Evolutionary conservation across 768 basidiomycete species (phyloP), one percentile per base, ranked within the genome.

Genomic region (Omphalotus guepiniiformis): DNA sequence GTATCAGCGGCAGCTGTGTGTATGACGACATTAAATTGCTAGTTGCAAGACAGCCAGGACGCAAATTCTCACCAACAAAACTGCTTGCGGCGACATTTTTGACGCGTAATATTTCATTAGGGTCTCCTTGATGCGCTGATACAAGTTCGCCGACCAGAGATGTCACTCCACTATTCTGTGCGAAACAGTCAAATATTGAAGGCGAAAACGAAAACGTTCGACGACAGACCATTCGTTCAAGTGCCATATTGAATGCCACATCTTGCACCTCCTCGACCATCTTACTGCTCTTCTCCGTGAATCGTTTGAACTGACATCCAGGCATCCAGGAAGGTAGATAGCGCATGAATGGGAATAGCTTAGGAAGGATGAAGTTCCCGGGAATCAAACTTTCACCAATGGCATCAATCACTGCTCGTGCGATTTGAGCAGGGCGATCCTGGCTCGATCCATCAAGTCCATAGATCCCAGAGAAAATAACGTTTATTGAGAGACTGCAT

Each of bases 391-490:
- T 35, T 23, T 19, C 23, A 13, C 21, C 30, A n/a, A 46, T 36
- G 2, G 27, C 11, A 25, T 16, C 34, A 6, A 16, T 15, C 2
- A 46, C 35, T 4, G 19, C 21, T 1, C 21, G 9, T 19, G 44
- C 32, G 22, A 36, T 46, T 19, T 19, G 19, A 4, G 44, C 32
- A 5, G 38, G 3, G 22, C 44, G 42, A 50, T 70, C 63, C 21
- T 68, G 47, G 18, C 60, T 63, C 3, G 53, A 49, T 39, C 68
- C 59, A 35, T 69, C 59, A 30, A 68, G 65, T 9, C 66, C 69
- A 37, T 70, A 69, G 15, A 64, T 57, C 21, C 60, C 52, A 7
- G 48, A 46, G 62, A 66, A 63, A 22, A 64, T 64, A n/a, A 61
- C 60, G 21, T 61, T 60, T 15, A 62, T 58, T 1, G 59, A 55